Evolutionary conservation across 2,329 filamentous ascomycete genomes (phyloP).

Genomic region (Claviceps monticola): DNA sequence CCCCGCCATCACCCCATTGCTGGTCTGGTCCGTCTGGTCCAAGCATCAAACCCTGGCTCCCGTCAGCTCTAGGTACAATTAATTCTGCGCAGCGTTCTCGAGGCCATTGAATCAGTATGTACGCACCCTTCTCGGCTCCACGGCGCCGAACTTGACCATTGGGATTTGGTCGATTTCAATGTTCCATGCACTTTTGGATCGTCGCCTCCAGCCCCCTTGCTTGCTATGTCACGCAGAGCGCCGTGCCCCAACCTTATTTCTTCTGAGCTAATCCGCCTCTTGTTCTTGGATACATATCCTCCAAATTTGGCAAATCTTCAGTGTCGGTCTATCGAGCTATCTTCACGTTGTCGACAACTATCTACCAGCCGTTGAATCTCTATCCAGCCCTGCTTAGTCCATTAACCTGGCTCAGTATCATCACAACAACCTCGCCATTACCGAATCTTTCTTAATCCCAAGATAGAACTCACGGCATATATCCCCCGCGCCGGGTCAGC

Average conservation of each 20-base stretch:
- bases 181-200: slow-evolving; percentile 2
- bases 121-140: slow-evolving; percentile 16
- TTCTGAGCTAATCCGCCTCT: slow-evolving; percentile 5
- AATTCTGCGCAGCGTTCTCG: background rate
- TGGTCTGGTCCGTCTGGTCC: background rate
- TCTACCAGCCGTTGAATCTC: background rate
- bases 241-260: slow-evolving; percentile 10
- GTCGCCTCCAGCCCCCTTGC: slow-evolving; percentile 10
- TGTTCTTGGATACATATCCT: background rate
- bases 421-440: background rate
- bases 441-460: background rate
- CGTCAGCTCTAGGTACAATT: background rate
- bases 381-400: background rate
- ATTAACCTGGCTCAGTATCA: background rate
- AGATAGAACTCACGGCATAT: background rate
- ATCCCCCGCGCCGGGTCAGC: background rate
- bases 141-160: slow-evolving; percentile 16
- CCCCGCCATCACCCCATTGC: background rate
- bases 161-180: slow-evolving; percentile 10
- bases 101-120: slow-evolving; percentile 2
- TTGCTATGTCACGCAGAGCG: slow-evolving; percentile 9
- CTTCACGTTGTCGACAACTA: background rate
- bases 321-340: background rate
- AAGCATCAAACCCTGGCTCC: background rate
- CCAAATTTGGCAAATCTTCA: background rate